phyloP scores from a whole-genome alignment of 176 grass and related monocot species.

The Phoenix roebelenii region DNA sequence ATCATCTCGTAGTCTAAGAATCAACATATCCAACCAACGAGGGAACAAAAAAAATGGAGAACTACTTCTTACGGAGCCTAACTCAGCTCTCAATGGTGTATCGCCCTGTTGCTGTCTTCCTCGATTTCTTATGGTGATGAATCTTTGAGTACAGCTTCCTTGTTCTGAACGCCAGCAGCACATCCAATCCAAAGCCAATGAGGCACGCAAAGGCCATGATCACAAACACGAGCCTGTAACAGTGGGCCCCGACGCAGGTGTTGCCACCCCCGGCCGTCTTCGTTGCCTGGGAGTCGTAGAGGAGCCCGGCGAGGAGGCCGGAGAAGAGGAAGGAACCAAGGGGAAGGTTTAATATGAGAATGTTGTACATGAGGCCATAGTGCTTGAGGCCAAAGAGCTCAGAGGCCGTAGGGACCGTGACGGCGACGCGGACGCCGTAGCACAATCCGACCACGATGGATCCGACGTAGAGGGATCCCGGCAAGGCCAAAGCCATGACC shows the following conservation, averaged over 20 bases:
- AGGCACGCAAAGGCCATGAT: slow-evolving; percentile 66
- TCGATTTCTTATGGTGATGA: slow-evolving; percentile 55
- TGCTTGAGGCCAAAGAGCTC: slow-evolving; percentile 94
- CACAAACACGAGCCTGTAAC: slow-evolving; percentile 76
- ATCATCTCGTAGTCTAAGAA: no score
- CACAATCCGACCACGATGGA: slow-evolving; percentile 72
- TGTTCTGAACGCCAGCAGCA: slow-evolving; percentile 63
- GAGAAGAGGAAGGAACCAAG: slow-evolving; percentile 98
- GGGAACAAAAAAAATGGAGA: no score
- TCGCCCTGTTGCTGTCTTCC: background rate
- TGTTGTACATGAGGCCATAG: slow-evolving; percentile 99
- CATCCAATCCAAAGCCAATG: slow-evolving; percentile 61
- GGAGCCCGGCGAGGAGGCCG: slow-evolving; percentile 75
- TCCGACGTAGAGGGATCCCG: slow-evolving; percentile 81
- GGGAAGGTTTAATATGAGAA: slow-evolving; percentile 89
- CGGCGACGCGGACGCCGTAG: slow-evolving; percentile 77
- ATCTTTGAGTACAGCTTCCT: slow-evolving; percentile 65
- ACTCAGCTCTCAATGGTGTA: slow-evolving; percentile 2
- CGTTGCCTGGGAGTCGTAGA: slow-evolving; percentile 88
- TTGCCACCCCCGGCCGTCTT: slow-evolving; percentile 60
- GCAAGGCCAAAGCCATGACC: slow-evolving; percentile 63
- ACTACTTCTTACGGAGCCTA: no score
- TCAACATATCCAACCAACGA: no score
- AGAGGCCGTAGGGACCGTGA: slow-evolving; percentile 77
- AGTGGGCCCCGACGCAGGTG: slow-evolving; percentile 81